phyloP scores from a whole-genome alignment of 2,329 filamentous ascomycete species.

The Huntiella bhutanensis region DNA sequence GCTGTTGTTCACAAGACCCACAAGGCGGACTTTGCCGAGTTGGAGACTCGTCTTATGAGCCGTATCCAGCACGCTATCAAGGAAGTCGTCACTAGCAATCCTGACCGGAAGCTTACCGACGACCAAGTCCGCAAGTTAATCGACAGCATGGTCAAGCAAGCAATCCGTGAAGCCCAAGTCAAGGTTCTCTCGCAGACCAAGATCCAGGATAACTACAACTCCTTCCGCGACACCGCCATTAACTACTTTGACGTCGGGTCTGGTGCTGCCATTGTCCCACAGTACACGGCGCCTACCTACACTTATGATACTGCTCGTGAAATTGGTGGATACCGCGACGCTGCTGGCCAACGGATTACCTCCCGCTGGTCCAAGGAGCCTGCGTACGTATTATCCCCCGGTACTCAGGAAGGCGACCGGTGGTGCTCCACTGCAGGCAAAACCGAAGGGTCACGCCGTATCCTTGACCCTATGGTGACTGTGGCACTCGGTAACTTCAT shows the following conservation, averaged over 20 bases:
- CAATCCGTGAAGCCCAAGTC: slow-evolving; percentile 27
- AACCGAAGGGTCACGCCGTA: slow-evolving; percentile 16
- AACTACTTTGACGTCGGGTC: slow-evolving; percentile 55
- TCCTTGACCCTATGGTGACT: slow-evolving; percentile 36
- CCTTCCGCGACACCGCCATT: slow-evolving; percentile 32
- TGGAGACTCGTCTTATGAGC: slow-evolving; percentile 19
- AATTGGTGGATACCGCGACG: slow-evolving; percentile 8
- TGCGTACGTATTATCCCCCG: slow-evolving; percentile 40
- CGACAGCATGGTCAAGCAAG: slow-evolving; percentile 23
- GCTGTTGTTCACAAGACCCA: slow-evolving; percentile 22
- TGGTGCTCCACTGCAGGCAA: slow-evolving; percentile 50
- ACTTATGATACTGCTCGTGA: slow-evolving; percentile 14
- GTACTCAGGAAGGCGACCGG: slow-evolving; percentile 69
- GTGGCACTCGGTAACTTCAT: slow-evolving; percentile 40
- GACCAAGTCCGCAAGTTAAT: slow-evolving; percentile 24
- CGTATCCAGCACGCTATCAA: slow-evolving; percentile 15
- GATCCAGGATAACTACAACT: slow-evolving; percentile 26
- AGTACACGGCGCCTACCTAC: slow-evolving; percentile 41
- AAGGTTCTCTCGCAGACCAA: slow-evolving; percentile 27
- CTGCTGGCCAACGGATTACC: slow-evolving; percentile 10
- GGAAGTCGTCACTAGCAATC: neutral
- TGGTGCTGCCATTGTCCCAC: slow-evolving; percentile 45
- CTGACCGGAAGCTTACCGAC: slow-evolving; percentile 19
- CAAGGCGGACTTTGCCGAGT: slow-evolving; percentile 20
- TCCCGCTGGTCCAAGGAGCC: slow-evolving; percentile 18